Evolutionary conservation across 1,139 yeast species (phyloP).

Genomic region (Yamadazyma mexicana): DNA sequence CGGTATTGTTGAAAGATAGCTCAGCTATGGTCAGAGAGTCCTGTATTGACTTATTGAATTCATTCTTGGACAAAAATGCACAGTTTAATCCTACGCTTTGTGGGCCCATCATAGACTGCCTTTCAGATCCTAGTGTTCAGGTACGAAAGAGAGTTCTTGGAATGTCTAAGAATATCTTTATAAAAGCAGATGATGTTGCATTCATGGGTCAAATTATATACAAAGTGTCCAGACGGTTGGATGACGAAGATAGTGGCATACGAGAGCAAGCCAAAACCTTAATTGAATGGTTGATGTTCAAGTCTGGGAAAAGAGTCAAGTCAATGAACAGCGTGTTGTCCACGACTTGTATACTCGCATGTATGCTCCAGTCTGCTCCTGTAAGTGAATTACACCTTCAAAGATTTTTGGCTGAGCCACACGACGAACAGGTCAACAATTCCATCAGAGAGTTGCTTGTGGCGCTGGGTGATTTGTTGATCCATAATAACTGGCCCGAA

Average conservation of each 20-base stretch:
- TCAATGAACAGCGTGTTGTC: neutral
- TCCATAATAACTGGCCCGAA: neutral
- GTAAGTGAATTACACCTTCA: neutral
- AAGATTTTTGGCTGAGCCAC: neutral
- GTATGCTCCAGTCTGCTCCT: neutral
- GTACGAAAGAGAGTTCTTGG: constrained; percentile 66
- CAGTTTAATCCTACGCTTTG: constrained; percentile 49
- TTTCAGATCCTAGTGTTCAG: constrained; percentile 59
- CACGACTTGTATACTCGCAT: neutral
- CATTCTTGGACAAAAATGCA: constrained; percentile 47
- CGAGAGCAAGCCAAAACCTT: constrained; percentile 25
- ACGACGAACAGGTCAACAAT: neutral
- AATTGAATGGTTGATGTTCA: constrained; percentile 12
- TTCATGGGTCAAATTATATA: constrained; percentile 48
- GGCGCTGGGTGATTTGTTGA: neutral
- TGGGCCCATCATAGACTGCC: constrained; percentile 47
- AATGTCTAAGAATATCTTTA: constrained; percentile 51
- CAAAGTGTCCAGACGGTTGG: constrained; percentile 52
- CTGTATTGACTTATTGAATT: constrained; percentile 63
- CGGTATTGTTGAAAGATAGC: constrained; percentile 48
- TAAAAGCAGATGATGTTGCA: constrained; percentile 24
- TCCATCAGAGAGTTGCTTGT: neutral
- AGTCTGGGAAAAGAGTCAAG: neutral
- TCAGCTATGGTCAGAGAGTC: constrained; percentile 80
- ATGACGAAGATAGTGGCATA: constrained; percentile 67